These are phyloP conservation scores for Calycina herbarum DNA, from an alignment of 2,329 filamentous ascomycete species.

Conservation along the genomic window DNA sequence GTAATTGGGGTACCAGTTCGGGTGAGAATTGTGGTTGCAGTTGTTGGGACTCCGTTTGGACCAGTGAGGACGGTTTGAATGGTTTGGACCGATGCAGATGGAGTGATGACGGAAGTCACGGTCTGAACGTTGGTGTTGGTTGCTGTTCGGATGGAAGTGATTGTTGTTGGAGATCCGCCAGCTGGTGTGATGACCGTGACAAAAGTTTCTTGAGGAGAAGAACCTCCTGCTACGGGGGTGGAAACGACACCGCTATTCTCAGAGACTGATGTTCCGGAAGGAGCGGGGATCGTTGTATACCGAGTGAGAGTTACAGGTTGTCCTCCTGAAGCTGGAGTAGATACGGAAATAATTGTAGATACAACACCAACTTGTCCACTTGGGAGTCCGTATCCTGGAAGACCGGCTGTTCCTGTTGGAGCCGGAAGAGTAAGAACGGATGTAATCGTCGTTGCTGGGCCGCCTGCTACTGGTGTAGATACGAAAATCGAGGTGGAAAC, in stretches of 20 bases:
- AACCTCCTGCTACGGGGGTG: background rate
- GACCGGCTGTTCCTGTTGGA: background rate
- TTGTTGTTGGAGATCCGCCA: background rate
- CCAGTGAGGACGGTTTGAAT: background rate
- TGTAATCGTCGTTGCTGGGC: slow-evolving; percentile 2
- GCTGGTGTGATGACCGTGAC: background rate
- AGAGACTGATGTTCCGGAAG: slow-evolving; percentile 6
- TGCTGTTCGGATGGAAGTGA: background rate
- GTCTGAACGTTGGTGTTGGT: background rate
- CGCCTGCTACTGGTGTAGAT: background rate
- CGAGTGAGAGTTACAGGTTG: background rate
- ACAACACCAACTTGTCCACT: background rate
- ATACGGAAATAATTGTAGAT: background rate
- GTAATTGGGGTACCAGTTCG: background rate
- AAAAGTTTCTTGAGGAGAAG: background rate
- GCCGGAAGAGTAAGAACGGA: slow-evolving; percentile 1
- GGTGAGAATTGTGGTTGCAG: background rate
- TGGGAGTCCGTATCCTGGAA: background rate
- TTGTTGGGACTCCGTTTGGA: too few relatives aligned
- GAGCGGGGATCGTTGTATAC: background rate
- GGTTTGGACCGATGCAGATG: background rate
- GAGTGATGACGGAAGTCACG: background rate
- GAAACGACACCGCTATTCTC: background rate
- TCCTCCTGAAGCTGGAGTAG: background rate
- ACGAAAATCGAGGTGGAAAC: background rate